These are phyloP conservation scores for Globisporangium lucens DNA, from an alignment of 352 stramenopile species.

Conservation along the genomic window DNA sequence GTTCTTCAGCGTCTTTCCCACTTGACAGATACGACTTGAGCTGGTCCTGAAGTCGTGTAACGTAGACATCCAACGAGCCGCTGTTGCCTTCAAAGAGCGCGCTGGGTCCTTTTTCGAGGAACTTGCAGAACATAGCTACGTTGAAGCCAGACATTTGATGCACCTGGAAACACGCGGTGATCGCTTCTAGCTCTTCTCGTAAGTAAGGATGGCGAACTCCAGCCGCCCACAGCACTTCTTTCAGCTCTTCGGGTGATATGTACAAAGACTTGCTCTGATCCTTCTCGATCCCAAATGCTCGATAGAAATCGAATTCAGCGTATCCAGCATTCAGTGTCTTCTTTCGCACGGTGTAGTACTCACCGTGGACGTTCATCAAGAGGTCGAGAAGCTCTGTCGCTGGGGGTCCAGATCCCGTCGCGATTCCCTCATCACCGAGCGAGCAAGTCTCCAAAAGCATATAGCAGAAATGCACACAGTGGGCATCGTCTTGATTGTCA, in stretches of 20 bases:
- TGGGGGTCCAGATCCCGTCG: conserved; percentile 20
- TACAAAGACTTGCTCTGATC: conserved; percentile 34
- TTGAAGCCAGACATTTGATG: conserved; percentile 44
- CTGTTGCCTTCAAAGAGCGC: conserved; percentile 40
- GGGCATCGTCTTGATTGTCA: conserved; percentile 26
- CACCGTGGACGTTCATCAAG: conserved; percentile 40
- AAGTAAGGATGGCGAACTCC: conserved; percentile 64
- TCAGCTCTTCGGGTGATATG: conserved; percentile 59
- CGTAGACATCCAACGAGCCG: conserved; percentile 48
- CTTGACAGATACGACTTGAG: conserved; percentile 55
- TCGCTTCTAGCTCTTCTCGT: conserved; percentile 58
- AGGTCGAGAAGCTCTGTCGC: conserved; percentile 48
- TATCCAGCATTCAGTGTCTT: conserved; percentile 25
- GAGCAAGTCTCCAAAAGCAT: conserved; percentile 47
- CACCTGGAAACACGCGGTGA: conserved; percentile 53
- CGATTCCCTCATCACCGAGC: conserved; percentile 24
- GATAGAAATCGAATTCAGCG: conserved; percentile 38
- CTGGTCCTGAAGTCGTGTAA: conserved; percentile 53
- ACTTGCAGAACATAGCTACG: conserved; percentile 47
- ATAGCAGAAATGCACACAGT: conserved; percentile 63
- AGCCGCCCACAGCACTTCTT: conserved; percentile 64
- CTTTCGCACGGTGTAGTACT: conserved; percentile 32
- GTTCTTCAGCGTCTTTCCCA: conserved; percentile 45
- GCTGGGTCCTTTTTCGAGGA: conserved; percentile 47
- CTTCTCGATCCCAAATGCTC: conserved; percentile 42